A percentile compares a stretch with the other conserved stretches of the same genome.
Evolutionary conservation across 148 eudicot species (phyloP).

Genomic region (Rhododendron kiyosumense): DNA sequence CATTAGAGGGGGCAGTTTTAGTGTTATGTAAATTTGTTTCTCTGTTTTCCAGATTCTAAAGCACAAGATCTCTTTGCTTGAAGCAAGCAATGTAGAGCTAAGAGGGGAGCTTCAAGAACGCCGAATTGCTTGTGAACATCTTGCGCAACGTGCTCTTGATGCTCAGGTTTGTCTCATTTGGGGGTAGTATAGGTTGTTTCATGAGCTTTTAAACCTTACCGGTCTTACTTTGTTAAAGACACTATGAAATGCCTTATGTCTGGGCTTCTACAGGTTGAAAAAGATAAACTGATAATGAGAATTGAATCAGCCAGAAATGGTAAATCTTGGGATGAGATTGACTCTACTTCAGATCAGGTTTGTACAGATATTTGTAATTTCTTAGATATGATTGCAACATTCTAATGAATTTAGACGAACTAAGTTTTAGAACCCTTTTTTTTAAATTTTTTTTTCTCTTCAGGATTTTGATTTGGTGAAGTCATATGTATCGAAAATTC

Average conservation of each 20-base stretch:
- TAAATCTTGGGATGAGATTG: conserved; percentile 81
- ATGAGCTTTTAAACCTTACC: neutral
- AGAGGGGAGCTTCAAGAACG: conserved; percentile 73
- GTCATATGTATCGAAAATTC: conserved; percentile 64
- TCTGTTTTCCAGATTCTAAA: conserved; percentile 53
- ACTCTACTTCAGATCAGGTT: conserved; percentile 51
- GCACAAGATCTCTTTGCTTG: conserved; percentile 86
- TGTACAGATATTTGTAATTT: neutral
- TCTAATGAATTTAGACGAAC: neutral
- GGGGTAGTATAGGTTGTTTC: neutral
- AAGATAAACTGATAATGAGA: conserved; percentile 62
- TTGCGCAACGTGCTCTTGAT: conserved; percentile 70
- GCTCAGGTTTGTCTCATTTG: conserved; percentile 66
- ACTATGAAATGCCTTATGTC: neutral
- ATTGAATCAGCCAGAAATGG: conserved; percentile 76
- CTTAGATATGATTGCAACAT: neutral
- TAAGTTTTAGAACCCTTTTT: neutral
- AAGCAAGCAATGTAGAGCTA: conserved; percentile 77
- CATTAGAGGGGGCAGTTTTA: neutral
- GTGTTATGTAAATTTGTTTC: neutral
- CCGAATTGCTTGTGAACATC: conserved; percentile 56
- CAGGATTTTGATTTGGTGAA: conserved; percentile 72
- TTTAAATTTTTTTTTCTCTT: neutral
- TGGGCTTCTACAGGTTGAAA: conserved; percentile 55
- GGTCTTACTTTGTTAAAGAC: neutral